These are phyloP conservation scores for Plasmopara halstedii DNA, from an alignment of 352 stramenopile species.

Conservation along the genomic window DNA sequence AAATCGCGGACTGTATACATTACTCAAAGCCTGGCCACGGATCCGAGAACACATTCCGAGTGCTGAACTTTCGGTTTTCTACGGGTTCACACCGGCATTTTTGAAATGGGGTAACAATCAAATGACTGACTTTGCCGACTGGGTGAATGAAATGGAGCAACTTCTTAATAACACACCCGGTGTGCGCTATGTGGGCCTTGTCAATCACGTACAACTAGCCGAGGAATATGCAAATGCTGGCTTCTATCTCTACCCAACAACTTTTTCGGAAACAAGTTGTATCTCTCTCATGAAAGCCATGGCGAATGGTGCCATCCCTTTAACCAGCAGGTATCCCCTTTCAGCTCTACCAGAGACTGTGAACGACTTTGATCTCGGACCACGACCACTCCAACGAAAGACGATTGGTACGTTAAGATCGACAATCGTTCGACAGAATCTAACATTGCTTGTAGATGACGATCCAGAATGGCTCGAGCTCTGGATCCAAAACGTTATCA, in stretches of 20 bases:
- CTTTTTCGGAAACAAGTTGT: conserved; percentile 86
- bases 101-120: conserved; percentile 41
- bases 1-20: conserved; percentile 57
- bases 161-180: conserved; percentile 26
- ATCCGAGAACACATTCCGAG: conserved; percentile 50
- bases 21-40: conserved; percentile 65
- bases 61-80: conserved; percentile 77
- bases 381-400: conserved; percentile 17
- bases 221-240: conserved; percentile 59
- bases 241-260: conserved; percentile 89
- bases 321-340: conserved; percentile 65
- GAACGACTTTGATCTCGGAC: conserved; percentile 67
- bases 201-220: conserved; percentile 67
- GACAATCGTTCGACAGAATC: neutral
- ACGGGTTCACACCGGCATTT: conserved; percentile 82
- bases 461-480: conserved; percentile 37
- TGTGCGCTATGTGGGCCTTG: conserved; percentile 72
- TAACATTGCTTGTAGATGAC: conserved; percentile 5
- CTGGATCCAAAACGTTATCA: conserved; percentile 45
- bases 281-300: conserved; percentile 92
- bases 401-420: conserved; percentile 12
- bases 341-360: conserved; percentile 70
- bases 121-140: conserved; percentile 48
- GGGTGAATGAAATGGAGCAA: conserved; percentile 44
- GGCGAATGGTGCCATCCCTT: conserved; percentile 81